These are phyloP conservation scores for Chlorella vulgaris DNA, from an alignment of 139 green algal genomes.

Conservation along the genomic window DNA sequence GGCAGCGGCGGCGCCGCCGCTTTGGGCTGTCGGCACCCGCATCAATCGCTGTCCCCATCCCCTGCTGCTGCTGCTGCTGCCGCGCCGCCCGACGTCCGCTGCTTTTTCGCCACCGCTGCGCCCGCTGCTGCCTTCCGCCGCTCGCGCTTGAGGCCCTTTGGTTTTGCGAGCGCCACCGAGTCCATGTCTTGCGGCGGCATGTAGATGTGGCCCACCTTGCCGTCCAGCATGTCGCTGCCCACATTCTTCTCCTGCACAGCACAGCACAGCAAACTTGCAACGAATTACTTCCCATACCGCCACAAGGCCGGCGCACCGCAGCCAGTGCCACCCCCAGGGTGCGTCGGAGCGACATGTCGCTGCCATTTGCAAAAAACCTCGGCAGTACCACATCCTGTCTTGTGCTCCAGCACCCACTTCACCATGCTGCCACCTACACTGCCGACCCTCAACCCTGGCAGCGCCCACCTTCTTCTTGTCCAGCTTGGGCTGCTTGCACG, in stretches of 20 bases:
- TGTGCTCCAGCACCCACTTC: too few relatives aligned
- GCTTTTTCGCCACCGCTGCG: conserved; percentile 36
- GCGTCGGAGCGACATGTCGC: too few relatives aligned
- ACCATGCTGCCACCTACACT: too few relatives aligned
- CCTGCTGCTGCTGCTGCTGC: conserved; percentile 23
- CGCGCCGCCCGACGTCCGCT: background rate
- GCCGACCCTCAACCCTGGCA: background rate
- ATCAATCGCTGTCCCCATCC: background rate
- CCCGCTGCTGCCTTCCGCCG: conserved; percentile 55
- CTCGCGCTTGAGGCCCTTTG: conserved; percentile 85
- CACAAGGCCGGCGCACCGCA: too few relatives aligned
- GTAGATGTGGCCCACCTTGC: conserved; percentile 93
- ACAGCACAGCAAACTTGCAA: background rate
- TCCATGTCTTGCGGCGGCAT: conserved; percentile 89
- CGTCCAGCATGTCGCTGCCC: conserved; percentile 67
- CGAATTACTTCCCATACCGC: too few relatives aligned
- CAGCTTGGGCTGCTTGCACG: conserved; percentile 70
- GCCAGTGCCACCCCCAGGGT: too few relatives aligned
- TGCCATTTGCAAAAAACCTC: too few relatives aligned
- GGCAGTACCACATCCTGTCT: too few relatives aligned
- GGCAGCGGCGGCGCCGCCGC: too few relatives aligned
- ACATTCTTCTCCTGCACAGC: conserved; percentile 89
- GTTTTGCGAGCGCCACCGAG: conserved; percentile 80
- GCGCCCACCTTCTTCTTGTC: conserved; percentile 75
- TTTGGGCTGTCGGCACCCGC: too few relatives aligned